Conservation (phyloP, 1,284 basidiomycete species). For the Trichosporon coremiiforme region DNA sequence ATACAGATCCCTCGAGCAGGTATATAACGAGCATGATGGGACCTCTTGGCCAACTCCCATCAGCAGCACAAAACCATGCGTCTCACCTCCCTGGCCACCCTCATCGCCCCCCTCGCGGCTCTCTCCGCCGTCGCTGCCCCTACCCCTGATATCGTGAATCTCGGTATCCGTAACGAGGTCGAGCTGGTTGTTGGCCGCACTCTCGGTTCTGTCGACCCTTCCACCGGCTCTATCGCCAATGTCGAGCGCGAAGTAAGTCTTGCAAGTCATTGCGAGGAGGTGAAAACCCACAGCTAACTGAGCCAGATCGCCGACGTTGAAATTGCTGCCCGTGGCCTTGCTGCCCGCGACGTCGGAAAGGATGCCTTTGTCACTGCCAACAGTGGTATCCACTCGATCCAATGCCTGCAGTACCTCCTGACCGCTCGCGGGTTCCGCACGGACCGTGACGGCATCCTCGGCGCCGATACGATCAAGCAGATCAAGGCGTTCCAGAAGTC, state of each 20-base stretch:
- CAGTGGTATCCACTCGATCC: slow-evolving; percentile 9
- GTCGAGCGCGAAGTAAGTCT: slow-evolving; percentile 10
- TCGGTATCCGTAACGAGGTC: background rate
- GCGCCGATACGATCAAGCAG: background rate
- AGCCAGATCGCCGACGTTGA: background rate
- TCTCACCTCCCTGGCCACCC: slow-evolving; percentile 4
- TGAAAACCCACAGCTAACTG: background rate
- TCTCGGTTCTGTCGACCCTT: background rate
- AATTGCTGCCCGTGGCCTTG: background rate
- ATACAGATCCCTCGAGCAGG: too few relatives aligned
- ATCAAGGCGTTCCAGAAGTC: slow-evolving; percentile 18
- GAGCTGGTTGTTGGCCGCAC: background rate
- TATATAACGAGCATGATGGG: background rate
- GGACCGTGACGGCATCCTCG: background rate
- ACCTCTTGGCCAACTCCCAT: too few relatives aligned
- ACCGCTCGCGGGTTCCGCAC: background rate
- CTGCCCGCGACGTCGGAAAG: background rate
- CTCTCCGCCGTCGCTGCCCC: background rate
- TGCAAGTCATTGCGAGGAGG: too few relatives aligned
- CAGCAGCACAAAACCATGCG: background rate
- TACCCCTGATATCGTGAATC: background rate
- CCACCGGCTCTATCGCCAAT: background rate
- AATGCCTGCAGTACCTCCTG: slow-evolving; percentile 12
- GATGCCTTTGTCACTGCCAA: slow-evolving; percentile 14
- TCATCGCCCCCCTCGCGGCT: slow-evolving; percentile 2